Evolutionary conservation across 148 eudicot genomes (phyloP).

Genomic region (Pharnaceum exiguum): DNA sequence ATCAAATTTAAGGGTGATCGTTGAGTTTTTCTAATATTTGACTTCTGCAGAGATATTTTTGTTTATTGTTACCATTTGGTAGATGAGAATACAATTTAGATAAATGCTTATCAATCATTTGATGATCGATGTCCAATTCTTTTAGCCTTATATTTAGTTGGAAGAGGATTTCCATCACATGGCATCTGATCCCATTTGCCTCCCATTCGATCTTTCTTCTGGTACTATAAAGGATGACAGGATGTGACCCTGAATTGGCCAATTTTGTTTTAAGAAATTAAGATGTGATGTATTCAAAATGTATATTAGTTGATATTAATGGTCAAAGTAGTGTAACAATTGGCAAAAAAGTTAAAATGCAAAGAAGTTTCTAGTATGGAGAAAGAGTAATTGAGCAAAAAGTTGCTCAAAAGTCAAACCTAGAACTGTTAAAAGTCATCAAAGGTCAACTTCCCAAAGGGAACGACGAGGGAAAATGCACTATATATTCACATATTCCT

Average conservation of each 20-base stretch:
- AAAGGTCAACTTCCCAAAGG: too few relatives aligned
- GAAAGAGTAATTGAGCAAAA: too few relatives aligned
- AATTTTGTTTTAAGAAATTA: not conserved
- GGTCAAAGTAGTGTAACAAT: too few relatives aligned
- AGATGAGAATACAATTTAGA: not conserved
- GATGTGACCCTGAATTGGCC: slow-evolving; percentile 19
- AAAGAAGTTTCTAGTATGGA: too few relatives aligned
- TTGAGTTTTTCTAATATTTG: not conserved
- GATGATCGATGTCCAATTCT: not conserved
- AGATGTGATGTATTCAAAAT: too few relatives aligned
- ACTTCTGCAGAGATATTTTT: not conserved
- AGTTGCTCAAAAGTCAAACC: too few relatives aligned
- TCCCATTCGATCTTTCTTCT: slow-evolving; percentile 1
- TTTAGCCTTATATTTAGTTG: not conserved
- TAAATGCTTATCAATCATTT: not conserved
- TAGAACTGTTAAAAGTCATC: too few relatives aligned
- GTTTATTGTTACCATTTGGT: not conserved
- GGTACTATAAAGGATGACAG: not conserved
- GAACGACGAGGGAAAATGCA: too few relatives aligned
- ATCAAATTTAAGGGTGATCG: not conserved
- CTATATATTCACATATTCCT: too few relatives aligned
- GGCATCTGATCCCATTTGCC: slow-evolving; percentile 14
- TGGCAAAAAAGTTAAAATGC: too few relatives aligned
- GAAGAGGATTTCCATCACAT: slow-evolving; percentile 14
- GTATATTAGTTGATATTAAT: too few relatives aligned